Evolutionary conservation across 1,284 basidiomycete genomes (phyloP), one percentile per base, ranked within the genome.

Genomic region (Cryptococcus sp.): DNA sequence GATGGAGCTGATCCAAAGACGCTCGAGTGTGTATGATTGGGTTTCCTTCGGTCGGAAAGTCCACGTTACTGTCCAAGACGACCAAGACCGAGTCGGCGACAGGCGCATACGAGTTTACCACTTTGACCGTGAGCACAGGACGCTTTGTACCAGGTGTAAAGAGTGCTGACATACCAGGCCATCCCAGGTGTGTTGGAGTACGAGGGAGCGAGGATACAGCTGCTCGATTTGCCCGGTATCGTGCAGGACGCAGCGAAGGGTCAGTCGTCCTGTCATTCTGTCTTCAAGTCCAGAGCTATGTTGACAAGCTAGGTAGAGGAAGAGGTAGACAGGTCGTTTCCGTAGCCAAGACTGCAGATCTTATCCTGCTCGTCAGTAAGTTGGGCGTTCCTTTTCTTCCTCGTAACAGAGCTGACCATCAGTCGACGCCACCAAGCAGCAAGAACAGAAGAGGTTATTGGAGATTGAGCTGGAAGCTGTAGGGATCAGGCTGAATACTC

Each of bases 91-190:
- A 82, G 45, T 92, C 87, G 2, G 86, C 86, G 62, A 77, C 87
- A 0, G 94, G 93, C 10, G 88, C 91, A 9, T 97, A 98, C 69
- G 93, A 97, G 69, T 97, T 95, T 74, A 97, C 92, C 1, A 94
- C 89, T 3, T 78, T 93, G 32, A 92, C 91, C 16, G 86, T 84
- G 64, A 56, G 79, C n/a, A n/a, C n/a, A n/a, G n/a, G n/a, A n/a
- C n/a, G n/a, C n/a, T n/a, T n/a, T 69, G 28, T 2, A 0, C 23
- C 18, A 6, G 10, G 16, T 22, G 26, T 38, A 24, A n/a, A 14
- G 42, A n/a, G n/a, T n/a, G n/a, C n/a, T n/a, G n/a, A n/a, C n/a
- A n/a, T n/a, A n/a, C n/a, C n/a, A 88, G 81, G 91, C 91, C 5
- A 95, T 97, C 58, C 91, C 92, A 35, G 92, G 92, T 52, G 94